Conservation (phyloP, 805 yeast species). For the Nakazawaea holstii region DNA sequence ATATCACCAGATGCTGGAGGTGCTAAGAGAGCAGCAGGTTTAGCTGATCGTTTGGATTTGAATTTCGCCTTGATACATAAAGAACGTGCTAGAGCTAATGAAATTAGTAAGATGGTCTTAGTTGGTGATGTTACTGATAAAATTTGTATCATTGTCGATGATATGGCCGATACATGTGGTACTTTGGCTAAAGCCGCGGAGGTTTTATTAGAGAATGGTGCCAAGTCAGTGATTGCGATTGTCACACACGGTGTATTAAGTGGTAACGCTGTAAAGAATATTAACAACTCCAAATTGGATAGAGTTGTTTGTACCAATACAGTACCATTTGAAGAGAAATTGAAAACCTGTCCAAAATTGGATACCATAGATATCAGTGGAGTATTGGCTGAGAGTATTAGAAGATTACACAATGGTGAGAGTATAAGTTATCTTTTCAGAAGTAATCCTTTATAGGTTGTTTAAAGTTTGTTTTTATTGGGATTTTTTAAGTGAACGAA, state of each 20-base stretch:
- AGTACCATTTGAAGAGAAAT: slow-evolving; percentile 67
- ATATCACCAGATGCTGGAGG: slow-evolving; percentile 91
- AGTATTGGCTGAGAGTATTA: slow-evolving; percentile 73
- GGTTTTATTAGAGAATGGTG: slow-evolving; percentile 60
- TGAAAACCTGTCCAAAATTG: slow-evolving; percentile 52
- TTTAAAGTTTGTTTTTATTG: not conserved
- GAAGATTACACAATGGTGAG: slow-evolving; percentile 85
- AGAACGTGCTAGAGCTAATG: slow-evolving; percentile 79
- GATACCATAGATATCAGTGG: slow-evolving; percentile 69
- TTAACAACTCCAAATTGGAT: slow-evolving; percentile 62
- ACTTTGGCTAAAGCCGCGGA: slow-evolving; percentile 82
- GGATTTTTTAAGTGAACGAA: not conserved
- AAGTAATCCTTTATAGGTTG: slow-evolving; percentile 44
- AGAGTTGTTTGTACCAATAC: slow-evolving; percentile 77
- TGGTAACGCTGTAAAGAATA: slow-evolving; percentile 67
- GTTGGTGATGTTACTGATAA: slow-evolving; percentile 81
- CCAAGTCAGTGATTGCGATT: slow-evolving; percentile 71
- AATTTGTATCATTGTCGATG: slow-evolving; percentile 75
- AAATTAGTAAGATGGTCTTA: slow-evolving; percentile 76
- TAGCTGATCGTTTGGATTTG: slow-evolving; percentile 74
- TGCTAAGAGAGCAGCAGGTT: slow-evolving; percentile 82
- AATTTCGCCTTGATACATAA: slow-evolving; percentile 83
- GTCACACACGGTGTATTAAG: slow-evolving; percentile 80
- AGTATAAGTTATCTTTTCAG: slow-evolving; percentile 76
- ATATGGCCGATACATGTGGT: slow-evolving; percentile 90